Evolutionary conservation across 768 basidiomycete genomes (phyloP).

Genomic region (Kwoniella mangroviensis): DNA sequence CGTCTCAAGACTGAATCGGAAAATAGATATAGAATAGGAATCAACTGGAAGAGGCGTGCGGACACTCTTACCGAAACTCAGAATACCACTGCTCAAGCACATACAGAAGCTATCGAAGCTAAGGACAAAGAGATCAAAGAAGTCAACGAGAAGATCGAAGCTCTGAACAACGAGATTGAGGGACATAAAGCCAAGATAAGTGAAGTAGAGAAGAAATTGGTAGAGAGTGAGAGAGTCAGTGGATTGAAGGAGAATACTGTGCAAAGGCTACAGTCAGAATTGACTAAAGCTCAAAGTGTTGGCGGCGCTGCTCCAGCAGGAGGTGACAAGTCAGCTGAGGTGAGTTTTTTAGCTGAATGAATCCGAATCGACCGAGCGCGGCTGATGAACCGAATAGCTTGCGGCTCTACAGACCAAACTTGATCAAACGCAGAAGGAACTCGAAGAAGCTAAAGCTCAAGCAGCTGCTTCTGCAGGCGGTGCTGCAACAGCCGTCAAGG

Average conservation of each 20-base stretch:
- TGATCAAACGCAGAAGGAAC: slow-evolving; percentile 38
- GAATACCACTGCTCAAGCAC: slow-evolving; percentile 15
- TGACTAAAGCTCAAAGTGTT: slow-evolving; percentile 29
- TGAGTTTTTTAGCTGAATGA: slow-evolving; percentile 28
- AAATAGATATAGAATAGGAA: slow-evolving; percentile 35
- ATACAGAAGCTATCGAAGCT: slow-evolving; percentile 22
- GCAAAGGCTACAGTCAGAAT: slow-evolving; percentile 41
- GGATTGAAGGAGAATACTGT: slow-evolving; percentile 42
- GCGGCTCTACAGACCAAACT: slow-evolving; percentile 36
- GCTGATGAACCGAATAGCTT: slow-evolving; percentile 28
- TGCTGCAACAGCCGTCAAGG: background rate
- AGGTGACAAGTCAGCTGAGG: slow-evolving; percentile 27
- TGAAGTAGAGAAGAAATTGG: slow-evolving; percentile 42
- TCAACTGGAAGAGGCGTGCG: slow-evolving; percentile 41
- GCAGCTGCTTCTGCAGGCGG: slow-evolving; percentile 6
- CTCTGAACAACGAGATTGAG: slow-evolving; percentile 32
- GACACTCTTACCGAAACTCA: slow-evolving; percentile 31
- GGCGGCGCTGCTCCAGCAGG: slow-evolving; percentile 7
- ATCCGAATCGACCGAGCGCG: background rate
- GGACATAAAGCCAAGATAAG: slow-evolving; percentile 29
- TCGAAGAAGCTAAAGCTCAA: slow-evolving; percentile 40
- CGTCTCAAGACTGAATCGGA: slow-evolving; percentile 34
- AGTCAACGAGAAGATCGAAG: slow-evolving; percentile 18
- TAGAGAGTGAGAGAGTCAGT: slow-evolving; percentile 24
- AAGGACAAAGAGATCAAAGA: slow-evolving; percentile 45